Evolutionary conservation across 2,329 filamentous ascomycete genomes (phyloP).

Genomic region (Xylaria digitata): DNA sequence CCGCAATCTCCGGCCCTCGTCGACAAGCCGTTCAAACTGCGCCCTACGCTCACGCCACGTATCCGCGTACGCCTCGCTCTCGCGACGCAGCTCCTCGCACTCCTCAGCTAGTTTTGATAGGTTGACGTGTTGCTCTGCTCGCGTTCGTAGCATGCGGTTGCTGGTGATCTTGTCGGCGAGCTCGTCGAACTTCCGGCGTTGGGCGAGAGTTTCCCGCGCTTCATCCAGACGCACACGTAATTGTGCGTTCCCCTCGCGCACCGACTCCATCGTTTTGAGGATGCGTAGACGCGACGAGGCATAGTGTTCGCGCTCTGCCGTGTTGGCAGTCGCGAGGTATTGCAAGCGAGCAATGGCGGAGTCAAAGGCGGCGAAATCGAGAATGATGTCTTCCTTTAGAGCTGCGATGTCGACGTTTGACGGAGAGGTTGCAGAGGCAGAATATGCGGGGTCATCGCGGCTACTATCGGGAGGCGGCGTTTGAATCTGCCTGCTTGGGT

Average conservation of each 20-base stretch:
- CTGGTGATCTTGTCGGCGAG: constrained; percentile 87
- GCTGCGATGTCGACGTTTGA: constrained; percentile 62
- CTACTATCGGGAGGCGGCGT: constrained; percentile 73
- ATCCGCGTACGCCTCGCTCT: constrained; percentile 81
- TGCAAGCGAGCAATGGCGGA: constrained; percentile 88
- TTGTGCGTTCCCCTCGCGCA: constrained; percentile 78
- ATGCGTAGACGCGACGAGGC: constrained; percentile 83
- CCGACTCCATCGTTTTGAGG: constrained; percentile 78
- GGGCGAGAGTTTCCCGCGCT: constrained; percentile 77
- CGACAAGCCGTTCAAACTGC: constrained; percentile 89
- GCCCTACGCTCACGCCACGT: constrained; percentile 88
- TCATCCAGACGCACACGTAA: constrained; percentile 81
- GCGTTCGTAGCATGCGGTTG: constrained; percentile 80
- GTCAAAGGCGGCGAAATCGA: constrained; percentile 91
- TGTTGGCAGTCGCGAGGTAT: constrained; percentile 85
- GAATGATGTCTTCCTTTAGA: constrained; percentile 83
- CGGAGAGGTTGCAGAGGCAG: constrained; percentile 53
- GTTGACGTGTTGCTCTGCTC: constrained; percentile 84
- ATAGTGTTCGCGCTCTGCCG: constrained; percentile 84
- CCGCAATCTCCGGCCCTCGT: constrained; percentile 88
- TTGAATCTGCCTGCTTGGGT: constrained; percentile 63
- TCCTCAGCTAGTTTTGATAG: constrained; percentile 87
- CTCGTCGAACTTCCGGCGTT: constrained; percentile 88
- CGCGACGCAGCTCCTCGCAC: constrained; percentile 85
- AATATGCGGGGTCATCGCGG: constrained; percentile 49